Evolutionary conservation across 129 eudicot genomes (phyloP).

Genomic region (Apium graveolens): DNA sequence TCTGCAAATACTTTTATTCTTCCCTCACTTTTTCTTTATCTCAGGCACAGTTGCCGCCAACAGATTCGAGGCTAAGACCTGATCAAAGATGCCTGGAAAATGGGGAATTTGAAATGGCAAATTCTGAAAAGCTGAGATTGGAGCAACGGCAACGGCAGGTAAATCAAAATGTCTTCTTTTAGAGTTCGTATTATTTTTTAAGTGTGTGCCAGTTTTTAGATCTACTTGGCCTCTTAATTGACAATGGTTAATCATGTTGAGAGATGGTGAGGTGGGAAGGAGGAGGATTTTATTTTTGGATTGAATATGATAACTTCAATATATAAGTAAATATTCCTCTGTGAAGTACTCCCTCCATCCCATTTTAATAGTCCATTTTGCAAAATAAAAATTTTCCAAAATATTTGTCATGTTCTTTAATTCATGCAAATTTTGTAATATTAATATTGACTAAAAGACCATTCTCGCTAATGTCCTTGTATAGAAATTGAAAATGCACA

Average conservation of each 20-base stretch:
- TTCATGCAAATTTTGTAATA: no score
- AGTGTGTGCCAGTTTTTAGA: background rate
- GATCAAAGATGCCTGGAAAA: constrained; percentile 93
- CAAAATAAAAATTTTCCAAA: no score
- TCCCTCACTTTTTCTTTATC: background rate
- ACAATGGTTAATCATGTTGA: background rate
- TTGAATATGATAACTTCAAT: no score
- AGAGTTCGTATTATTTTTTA: background rate
- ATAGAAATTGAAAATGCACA: no score
- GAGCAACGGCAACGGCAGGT: constrained; percentile 97
- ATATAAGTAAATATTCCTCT: background rate
- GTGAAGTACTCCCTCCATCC: no score
- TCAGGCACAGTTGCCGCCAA: constrained; percentile 91
- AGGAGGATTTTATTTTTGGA: background rate
- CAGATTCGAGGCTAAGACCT: constrained; percentile 93
- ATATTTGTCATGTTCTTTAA: no score
- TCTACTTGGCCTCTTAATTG: background rate
- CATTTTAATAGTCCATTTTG: no score
- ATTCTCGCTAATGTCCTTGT: no score
- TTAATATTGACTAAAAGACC: no score
- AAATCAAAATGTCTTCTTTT: constrained; percentile 1
- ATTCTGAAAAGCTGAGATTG: constrained; percentile 81
- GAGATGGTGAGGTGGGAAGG: background rate
- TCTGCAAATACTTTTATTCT: background rate
- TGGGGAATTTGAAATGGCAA: constrained; percentile 90